phyloP scores from a whole-genome alignment of 768 basidiomycete genomes.

The Russula abietina region DNA sequence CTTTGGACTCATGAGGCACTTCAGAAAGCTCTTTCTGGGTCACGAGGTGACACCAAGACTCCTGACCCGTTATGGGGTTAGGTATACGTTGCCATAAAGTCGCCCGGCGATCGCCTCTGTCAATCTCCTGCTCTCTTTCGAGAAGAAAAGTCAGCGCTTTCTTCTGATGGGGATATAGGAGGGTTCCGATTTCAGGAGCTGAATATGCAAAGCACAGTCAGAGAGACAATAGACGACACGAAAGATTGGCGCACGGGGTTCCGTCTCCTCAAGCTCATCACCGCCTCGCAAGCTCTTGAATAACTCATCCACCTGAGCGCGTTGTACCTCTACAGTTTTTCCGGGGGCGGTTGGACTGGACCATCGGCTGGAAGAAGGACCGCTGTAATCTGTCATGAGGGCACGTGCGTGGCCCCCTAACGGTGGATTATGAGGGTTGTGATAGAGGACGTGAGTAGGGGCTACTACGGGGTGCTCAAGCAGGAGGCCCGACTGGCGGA shows the following conservation, averaged over 20 bases:
- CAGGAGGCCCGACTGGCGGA: constrained; percentile 60
- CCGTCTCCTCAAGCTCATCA: constrained; percentile 79
- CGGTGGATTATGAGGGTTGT: constrained; percentile 85
- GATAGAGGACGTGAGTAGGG: constrained; percentile 57
- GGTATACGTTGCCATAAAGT: constrained; percentile 63
- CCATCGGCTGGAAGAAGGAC: constrained; percentile 45
- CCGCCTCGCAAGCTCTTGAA: constrained; percentile 86
- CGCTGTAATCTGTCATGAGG: constrained; percentile 36
- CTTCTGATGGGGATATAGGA: constrained; percentile 95
- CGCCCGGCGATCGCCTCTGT: constrained; percentile 55
- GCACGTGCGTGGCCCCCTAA: constrained; percentile 53
- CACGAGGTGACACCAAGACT: constrained; percentile 76
- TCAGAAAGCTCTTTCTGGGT: constrained; percentile 70
- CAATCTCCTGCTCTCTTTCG: constrained; percentile 72
- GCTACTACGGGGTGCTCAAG: constrained; percentile 75
- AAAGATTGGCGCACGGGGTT: constrained; percentile 59
- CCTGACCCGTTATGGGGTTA: constrained; percentile 43
- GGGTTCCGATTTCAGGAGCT: constrained; percentile 74
- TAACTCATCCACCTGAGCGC: constrained; percentile 89
- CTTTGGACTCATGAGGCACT: constrained; percentile 69
- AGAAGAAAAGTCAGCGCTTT: constrained; percentile 94
- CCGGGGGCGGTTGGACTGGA: constrained; percentile 48
- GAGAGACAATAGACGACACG: constrained; percentile 21
- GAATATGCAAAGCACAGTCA: constrained; percentile 25
- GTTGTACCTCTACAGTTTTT: constrained; percentile 85